These are phyloP conservation scores for Pythium aphanidermatum DNA, from an alignment of 352 stramenopile genomes.

Conservation along the genomic window DNA sequence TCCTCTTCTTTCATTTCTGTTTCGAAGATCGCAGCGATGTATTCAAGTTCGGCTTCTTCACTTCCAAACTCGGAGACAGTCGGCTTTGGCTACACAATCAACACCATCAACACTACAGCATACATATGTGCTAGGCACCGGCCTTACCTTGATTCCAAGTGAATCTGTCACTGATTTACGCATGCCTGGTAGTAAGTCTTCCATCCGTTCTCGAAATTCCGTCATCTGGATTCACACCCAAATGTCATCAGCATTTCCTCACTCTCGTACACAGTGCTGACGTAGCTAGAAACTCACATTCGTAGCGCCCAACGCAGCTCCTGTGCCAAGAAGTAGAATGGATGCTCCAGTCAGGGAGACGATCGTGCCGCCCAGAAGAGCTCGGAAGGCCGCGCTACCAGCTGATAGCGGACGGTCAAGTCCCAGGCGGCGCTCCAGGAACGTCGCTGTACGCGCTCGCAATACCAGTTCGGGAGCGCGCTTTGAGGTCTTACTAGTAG, in stretches of 20 bases:
- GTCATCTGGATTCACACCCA: constrained; percentile 8
- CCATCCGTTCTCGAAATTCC: constrained; percentile 37
- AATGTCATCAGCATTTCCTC: neutral
- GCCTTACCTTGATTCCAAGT: constrained; percentile 21
- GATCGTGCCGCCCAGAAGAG: constrained; percentile 42
- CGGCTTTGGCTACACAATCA: neutral
- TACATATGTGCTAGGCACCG: neutral
- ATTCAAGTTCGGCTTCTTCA: constrained; percentile 22
- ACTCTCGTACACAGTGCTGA: neutral
- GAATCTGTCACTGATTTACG: constrained; percentile 10
- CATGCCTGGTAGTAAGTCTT: constrained; percentile 21
- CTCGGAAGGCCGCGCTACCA: constrained; percentile 31
- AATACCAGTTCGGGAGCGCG: too few relatives aligned
- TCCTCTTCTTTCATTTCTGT: constrained; percentile 14
- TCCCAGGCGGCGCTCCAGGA: constrained; percentile 35
- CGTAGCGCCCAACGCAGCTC: constrained; percentile 26
- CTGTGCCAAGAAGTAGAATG: constrained; percentile 27
- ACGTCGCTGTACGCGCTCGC: constrained; percentile 20
- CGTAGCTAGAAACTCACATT: constrained; percentile 24
- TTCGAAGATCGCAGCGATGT: constrained; percentile 22
- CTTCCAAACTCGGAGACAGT: constrained; percentile 10
- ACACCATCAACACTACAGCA: neutral
- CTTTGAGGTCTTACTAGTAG: too few relatives aligned
- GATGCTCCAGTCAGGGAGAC: constrained; percentile 34
- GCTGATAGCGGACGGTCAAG: constrained; percentile 33